Conservation (phyloP, 441 rosid genomes). For the Eruca vesicaria region DNA sequence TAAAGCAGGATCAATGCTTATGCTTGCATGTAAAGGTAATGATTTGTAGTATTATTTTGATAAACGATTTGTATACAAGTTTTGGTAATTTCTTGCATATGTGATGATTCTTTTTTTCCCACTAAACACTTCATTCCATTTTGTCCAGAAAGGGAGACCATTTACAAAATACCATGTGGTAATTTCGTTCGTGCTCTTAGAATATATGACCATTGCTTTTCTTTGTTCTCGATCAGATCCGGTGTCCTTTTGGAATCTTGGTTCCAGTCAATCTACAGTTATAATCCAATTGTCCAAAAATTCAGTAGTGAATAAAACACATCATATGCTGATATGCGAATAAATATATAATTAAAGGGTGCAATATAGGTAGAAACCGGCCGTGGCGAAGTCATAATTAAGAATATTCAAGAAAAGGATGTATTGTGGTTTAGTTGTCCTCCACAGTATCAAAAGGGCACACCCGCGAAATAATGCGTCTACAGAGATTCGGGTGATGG, state of each 20-base stretch:
- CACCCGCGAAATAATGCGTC: constrained; percentile 8
- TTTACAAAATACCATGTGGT: not conserved
- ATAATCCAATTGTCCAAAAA: not conserved
- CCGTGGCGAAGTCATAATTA: not conserved
- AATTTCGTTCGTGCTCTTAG: constrained; percentile 5
- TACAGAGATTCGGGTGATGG: constrained; percentile 28
- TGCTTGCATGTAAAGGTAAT: constrained; percentile 11
- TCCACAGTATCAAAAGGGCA: constrained; percentile 17
- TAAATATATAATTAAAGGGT: not conserved
- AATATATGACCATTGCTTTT: constrained; percentile 6
- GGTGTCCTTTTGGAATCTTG: constrained; percentile 20
- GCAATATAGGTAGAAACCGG: not conserved
- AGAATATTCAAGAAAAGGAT: not conserved
- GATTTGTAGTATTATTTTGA: not conserved
- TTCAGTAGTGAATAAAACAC: not conserved
- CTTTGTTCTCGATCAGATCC: constrained; percentile 15
- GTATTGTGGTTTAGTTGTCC: constrained; percentile 28
- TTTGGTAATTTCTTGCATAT: not conserved
- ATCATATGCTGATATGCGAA: not conserved
- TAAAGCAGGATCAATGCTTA: not conserved
- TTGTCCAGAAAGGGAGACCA: no score
- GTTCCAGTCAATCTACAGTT: not conserved
- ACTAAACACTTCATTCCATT: no score
- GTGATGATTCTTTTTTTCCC: not conserved
- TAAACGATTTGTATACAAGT: not conserved